Evolutionary conservation across 1,284 basidiomycete species (phyloP), one percentile per base, ranked within the genome.

Genomic region (Ganoderma resinaceum): DNA sequence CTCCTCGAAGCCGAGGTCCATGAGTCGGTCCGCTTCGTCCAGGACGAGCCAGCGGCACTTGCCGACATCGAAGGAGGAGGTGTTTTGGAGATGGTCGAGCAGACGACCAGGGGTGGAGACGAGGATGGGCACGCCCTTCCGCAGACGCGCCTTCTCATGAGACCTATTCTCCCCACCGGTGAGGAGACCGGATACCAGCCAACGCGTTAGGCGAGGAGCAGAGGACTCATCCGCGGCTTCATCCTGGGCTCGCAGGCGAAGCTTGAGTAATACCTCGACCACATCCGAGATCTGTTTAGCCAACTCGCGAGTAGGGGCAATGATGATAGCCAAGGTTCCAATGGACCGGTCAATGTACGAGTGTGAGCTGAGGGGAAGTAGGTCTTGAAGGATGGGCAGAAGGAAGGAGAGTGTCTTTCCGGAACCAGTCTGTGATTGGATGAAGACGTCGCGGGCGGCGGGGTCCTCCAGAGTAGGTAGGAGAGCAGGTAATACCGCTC

Each of bases 381-480:
- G 89, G 77, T 97, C 95, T 75, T 99, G 96, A 49, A 99, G 87
- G 78, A 99, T 96, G 23, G 98, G 98, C 4, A 99, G 88, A 20
- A 99, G 88, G 82, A 95, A 99, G 3, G 97, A 90, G 29, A 99
- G 84, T 0, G 97, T 99, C 83, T 99, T 99, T 75, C 98, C 98
- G 0, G 97, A 99, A 69, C 98, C 98, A 0, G 98, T 99, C 79
- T 99, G 97, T 5, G 96, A 95, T 78, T 99, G 97, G 65, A 99
- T 94, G 78, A 99, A 96, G 18, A 95, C 89, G 80, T 99, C 98
- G 66, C 93, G 86, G 33, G 81, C 81, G 26, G 77, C 74, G 62
- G 80, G 81, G 42, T 82, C 82, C 59, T 81, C 74, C 0, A 85
- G 79, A 2, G 81, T 68, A 14, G 83, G 81, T 1, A 96, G 83